Base-by-base conservation (phyloP, 305 asterid species). In the Lippia alba region DNA sequence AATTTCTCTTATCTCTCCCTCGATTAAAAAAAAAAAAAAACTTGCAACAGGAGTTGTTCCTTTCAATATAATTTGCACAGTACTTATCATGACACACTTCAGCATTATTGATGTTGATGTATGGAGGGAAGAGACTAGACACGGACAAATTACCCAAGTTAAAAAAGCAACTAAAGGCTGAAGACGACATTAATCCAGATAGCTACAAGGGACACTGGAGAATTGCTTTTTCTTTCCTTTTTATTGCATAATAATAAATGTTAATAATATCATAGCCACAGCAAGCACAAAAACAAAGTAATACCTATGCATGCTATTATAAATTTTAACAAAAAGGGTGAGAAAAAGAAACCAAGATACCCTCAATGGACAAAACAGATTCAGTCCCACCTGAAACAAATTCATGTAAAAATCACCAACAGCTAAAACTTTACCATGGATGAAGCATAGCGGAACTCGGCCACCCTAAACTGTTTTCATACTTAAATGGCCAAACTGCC, bases 381-480 rank as follows among this genome's bases (percentile, higher is more conserved):
- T 24, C 1, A 33, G 58, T 57, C 65, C 39, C 51, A 17, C 74
- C 36, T 49, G 69, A 40, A 64, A 54, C 30, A 16, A 17, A 45
- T 50, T 67, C 57, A 76, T 17, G 55, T 19, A 65, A n/a, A 24
- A 56, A 46, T 44, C 45, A 32, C 80, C 58, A 46, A 24, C 60
- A 17, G 69, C 70, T 45, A 69, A 75, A 79, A 74, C 56, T 71
- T 53, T 33, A 45, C 48, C 49, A 49, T 33, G 67, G 75, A 16
- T 24, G 44, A 20, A 18, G 41, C 32, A 50, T 24, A 70, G 48
- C 56, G 33, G 56, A 41, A 18, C 14, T 17, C 49, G 17, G 70
- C 34, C 60, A 54, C 65, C 19, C 41, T 55, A 67, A 33, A 20
- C 2, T 54, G 46, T 67, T 67, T 41, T 59, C 66, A 61, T 58